Evolutionary conservation across 2,329 filamentous ascomycete genomes (phyloP), one percentile per base, ranked within the genome.

Genomic region (Penicillium sp.): DNA sequence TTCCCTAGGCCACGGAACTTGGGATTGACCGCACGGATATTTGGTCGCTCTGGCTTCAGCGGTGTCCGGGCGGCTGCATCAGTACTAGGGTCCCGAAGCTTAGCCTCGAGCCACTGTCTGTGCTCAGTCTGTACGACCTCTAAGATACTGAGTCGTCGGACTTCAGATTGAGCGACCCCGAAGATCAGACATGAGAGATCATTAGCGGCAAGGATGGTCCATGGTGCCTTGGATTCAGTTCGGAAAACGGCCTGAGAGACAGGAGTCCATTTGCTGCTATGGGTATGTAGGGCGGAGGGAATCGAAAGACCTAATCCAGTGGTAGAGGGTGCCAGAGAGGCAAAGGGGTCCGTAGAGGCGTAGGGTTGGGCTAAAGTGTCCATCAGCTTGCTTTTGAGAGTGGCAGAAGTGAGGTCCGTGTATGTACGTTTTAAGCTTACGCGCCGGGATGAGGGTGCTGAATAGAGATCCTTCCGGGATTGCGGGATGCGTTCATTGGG

Each of bases 111-210:
- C 95, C 95, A 99, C 30, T 88, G 86, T 67, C 94, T 84, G 60
- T 93, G 85, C 76, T 97, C 94, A 75, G 93, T 88, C 76, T 94
- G 91, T 19, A 99, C 93, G 33, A 99, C 92, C 74, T 98, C 93
- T 60, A 99, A 79, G 59, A 99, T 98, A 52, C 95, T 94, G 82
- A 98, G 88, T 73, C 93, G 97, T 58, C 93, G 88, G 26, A 99
- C 91, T 76, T 99, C 95, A 4, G 92, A 91, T 72, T 92, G 92
- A n/a, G 93, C 97, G 10, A 99, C 92, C n/a, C 95, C 95, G 79
- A 98, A 99, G n/a, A 98, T 89, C 46, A 99, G 83, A 77, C 95
- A 99, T 19, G 95, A 95, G 52, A 99, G 83, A 74, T 99, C 95
- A 73, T 99, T 99, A 53, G 95, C 95, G 3, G 95, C 92, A 56